Evolutionary conservation across 1,284 basidiomycete species (phyloP).

Genomic region (Papiliotrema nemorosa): DNA sequence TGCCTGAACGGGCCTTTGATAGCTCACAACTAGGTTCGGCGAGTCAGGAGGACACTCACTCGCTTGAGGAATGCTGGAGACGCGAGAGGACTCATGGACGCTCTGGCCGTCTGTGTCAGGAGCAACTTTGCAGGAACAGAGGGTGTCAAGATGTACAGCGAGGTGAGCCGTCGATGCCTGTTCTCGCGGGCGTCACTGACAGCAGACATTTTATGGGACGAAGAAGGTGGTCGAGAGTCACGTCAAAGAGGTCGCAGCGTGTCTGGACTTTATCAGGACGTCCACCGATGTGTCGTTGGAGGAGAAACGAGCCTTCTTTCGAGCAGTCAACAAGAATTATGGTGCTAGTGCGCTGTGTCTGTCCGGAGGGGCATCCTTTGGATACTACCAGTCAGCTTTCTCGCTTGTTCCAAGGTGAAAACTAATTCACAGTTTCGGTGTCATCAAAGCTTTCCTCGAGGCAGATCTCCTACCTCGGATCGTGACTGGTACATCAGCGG

Average conservation of each 20-base stretch:
- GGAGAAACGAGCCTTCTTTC: constrained; percentile 91
- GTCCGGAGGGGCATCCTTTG: constrained; percentile 90
- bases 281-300: constrained; percentile 71
- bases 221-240: constrained; percentile 88
- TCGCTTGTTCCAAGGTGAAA: background rate
- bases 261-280: constrained; percentile 70
- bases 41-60: constrained; percentile 39
- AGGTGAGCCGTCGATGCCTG: constrained; percentile 52
- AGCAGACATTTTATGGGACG: constrained; percentile 77
- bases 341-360: constrained; percentile 88
- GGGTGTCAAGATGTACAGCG: constrained; percentile 82
- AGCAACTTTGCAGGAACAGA: constrained; percentile 95
- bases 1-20: background rate
- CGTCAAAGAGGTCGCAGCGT: constrained; percentile 69
- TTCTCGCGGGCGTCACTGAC: background rate
- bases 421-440: constrained; percentile 59
- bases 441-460: constrained; percentile 88
- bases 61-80: constrained; percentile 56
- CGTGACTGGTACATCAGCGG: constrained; percentile 85
- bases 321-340: constrained; percentile 79
- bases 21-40: constrained; percentile 21
- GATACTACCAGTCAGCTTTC: constrained; percentile 61
- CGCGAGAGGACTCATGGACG: constrained; percentile 77
- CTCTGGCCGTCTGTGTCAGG: constrained; percentile 86
- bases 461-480: constrained; percentile 82